These are phyloP conservation scores for Alternaria gaisen DNA, from an alignment of 2,329 filamentous ascomycete species.

Conservation along the genomic window DNA sequence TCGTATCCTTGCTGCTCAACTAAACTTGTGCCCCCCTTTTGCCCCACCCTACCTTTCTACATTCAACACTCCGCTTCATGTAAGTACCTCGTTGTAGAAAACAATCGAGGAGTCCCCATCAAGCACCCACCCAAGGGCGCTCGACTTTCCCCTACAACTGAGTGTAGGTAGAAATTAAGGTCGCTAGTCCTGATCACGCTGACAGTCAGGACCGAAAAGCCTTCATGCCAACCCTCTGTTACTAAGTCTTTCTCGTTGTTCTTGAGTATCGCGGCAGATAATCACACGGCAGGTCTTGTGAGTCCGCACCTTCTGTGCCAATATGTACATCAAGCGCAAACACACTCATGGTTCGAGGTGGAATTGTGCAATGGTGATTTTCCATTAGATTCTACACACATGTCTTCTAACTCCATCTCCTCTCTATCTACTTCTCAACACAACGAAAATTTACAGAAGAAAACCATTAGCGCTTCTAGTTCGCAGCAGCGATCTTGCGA, in stretches of 20 bases:
- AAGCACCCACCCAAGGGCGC: no score
- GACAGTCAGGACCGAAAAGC: neutral
- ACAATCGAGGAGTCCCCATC: no score
- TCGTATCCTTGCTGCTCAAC: no score
- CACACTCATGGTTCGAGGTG: neutral
- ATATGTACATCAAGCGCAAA: neutral
- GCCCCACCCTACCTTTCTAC: neutral
- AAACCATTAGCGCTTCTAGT: neutral
- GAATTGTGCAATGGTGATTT: neutral
- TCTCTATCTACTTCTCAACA: neutral
- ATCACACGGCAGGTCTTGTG: neutral
- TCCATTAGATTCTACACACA: neutral
- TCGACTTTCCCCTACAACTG: no score
- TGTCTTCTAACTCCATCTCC: neutral
- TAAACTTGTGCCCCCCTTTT: neutral
- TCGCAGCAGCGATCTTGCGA: constrained; percentile 19
- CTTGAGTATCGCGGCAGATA: neutral
- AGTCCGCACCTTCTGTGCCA: neutral
- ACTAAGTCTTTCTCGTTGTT: neutral
- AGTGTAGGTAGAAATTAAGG: neutral
- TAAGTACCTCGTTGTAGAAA: no score
- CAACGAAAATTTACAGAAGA: constrained; percentile 2
- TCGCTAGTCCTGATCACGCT: neutral
- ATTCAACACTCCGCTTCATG: neutral
- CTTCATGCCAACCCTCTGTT: neutral